phyloP scores from a whole-genome alignment of 1,284 basidiomycete species.

The Rhodotorula sp. region DNA sequence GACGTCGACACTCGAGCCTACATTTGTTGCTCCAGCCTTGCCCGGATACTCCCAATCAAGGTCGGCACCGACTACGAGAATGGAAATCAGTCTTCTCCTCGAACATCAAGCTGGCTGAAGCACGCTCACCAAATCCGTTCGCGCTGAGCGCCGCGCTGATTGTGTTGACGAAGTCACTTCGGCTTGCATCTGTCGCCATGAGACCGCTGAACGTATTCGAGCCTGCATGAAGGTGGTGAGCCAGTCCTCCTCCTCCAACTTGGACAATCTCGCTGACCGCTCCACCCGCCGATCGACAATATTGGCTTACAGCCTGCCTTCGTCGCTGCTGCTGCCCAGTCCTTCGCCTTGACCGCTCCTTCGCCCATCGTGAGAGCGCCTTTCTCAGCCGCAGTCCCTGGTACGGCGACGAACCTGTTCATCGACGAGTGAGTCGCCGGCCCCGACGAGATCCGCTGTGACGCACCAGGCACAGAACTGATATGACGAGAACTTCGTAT shows the following conservation, averaged over 20 bases:
- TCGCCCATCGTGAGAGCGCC: conserved; percentile 7
- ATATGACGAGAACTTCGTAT: conserved; percentile 1
- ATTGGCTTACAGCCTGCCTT: conserved; percentile 11
- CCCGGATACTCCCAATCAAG: conserved; percentile 35
- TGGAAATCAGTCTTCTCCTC: not conserved
- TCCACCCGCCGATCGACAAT: not conserved
- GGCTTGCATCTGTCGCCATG: conserved; percentile 2
- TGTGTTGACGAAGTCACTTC: conserved; percentile 3
- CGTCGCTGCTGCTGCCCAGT: conserved; percentile 1
- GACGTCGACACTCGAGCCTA: not conserved
- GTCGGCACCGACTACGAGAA: not conserved
- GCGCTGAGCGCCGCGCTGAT: conserved; percentile 2
- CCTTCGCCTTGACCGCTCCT: not conserved
- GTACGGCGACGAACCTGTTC: conserved; percentile 15
- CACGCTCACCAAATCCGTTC: conserved; percentile 3
- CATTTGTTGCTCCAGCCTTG: conserved; percentile 5
- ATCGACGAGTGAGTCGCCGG: not conserved
- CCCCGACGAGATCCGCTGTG: not conserved
- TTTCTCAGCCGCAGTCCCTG: not conserved
- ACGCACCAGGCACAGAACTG: not conserved
- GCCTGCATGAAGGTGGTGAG: not conserved
- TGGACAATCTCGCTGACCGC: not conserved
- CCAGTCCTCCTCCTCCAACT: not conserved
- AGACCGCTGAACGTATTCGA: not conserved
- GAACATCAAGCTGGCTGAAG: not conserved